Evolutionary conservation across 164 flowering plant genomes (phyloP).

Genomic region (Echeveria elegans): DNA sequence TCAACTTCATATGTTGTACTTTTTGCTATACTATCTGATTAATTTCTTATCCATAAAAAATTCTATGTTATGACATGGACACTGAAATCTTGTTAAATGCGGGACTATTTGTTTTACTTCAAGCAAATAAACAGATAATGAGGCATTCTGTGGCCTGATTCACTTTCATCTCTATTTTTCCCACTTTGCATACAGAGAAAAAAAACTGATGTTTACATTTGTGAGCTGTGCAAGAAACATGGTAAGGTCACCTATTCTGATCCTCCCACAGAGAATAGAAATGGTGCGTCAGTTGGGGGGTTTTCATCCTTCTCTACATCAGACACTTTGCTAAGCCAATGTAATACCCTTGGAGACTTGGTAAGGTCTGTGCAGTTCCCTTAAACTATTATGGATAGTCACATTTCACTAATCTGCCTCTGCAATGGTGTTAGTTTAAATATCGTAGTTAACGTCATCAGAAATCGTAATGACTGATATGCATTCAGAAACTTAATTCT

Average conservation of each 20-base stretch:
- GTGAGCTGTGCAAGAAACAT: slow-evolving; percentile 77
- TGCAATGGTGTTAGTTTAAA: neutral
- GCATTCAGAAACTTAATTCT: neutral
- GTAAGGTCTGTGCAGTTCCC: slow-evolving; percentile 56
- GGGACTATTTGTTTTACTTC: neutral
- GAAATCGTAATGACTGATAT: neutral
- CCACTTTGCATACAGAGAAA: slow-evolving; percentile 17
- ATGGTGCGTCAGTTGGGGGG: slow-evolving; percentile 9
- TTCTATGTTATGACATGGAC: neutral
- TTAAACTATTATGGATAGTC: neutral
- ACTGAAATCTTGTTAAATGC: neutral
- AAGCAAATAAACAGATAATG: neutral
- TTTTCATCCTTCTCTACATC: slow-evolving; percentile 17
- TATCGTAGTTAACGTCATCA: neutral
- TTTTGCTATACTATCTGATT: neutral
- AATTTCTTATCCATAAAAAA: neutral
- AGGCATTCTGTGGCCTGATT: neutral
- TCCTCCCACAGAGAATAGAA: slow-evolving; percentile 11
- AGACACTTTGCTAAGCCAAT: slow-evolving; percentile 12
- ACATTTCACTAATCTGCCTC: neutral
- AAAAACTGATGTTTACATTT: slow-evolving; percentile 33
- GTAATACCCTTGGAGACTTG: slow-evolving; percentile 21
- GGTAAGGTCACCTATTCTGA: slow-evolving; percentile 24
- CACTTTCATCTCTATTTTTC: neutral
- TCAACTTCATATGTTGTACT: neutral